Base-by-base conservation (phyloP, 192 early-diverging fungal genomes). In the Linnemannia exigua region DNA sequence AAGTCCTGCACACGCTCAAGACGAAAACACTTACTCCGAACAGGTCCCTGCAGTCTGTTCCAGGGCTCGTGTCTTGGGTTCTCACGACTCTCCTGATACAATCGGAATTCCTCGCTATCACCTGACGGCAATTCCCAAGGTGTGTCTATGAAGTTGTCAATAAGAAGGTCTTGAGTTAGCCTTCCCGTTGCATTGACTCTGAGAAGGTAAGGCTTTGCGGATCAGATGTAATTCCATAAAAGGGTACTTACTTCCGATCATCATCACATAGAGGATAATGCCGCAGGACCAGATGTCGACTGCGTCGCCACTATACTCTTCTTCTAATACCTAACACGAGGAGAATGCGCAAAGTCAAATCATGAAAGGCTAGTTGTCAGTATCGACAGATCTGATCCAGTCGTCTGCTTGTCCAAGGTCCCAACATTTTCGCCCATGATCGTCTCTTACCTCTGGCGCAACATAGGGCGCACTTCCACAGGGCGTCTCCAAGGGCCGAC, bases 391-490 rank as follows among this genome's bases (percentile, higher is more conserved):
- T 31, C 8, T 12, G 14, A 31, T 44, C 9, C 9, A 11, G 6
- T 35, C 35, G 7, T 19, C 50, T 36, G 15, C 7, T 46, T 8
- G 76, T 19, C 12, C 12, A 8, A 15, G 46, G n/a, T 41, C 20
- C 28, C 2, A n/a, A 52, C 31, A 61, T 48, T 44, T 15, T 36
- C 16, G 28, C 20, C 28, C 58, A 31, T 12, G 58, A 9, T 44
- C 12, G 12, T 31, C 28, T 3, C 35, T 14, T 83, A 87, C 89
- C 88, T 90, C 90, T 28, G 90, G 92, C 15, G 93, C 94, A 36
- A 95, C 90, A 79, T 95, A 95, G 0, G 94, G 94, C 1, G 94
- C 93, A 15, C 93, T 92, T 11, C 94, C 94, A 54, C 94, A 95
- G n/a, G 93, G 90, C 1, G 93, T 95, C n/a, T 77, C 89, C 9